Conservation (phyloP, 139 green algal species). For the Yamagishiella unicocca region DNA sequence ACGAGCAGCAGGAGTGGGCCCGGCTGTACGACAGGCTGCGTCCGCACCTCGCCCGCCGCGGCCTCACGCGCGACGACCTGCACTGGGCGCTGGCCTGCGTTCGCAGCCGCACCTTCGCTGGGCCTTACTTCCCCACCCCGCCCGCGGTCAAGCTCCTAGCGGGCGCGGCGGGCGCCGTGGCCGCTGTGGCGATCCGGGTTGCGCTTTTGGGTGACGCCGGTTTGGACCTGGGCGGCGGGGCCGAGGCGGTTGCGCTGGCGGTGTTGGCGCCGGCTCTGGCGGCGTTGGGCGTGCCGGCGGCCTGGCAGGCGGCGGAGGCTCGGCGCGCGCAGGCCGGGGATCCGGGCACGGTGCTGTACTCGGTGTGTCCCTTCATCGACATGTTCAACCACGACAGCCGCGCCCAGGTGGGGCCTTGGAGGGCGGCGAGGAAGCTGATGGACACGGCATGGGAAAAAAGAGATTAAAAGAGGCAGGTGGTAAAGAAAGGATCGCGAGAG, state of each 20-base stretch:
- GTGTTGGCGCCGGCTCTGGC: slow-evolving; percentile 3
- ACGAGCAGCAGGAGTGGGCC: slow-evolving; percentile 70
- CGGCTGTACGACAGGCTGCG: slow-evolving; percentile 53
- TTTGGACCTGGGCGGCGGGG: background rate
- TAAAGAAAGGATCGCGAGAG: no score
- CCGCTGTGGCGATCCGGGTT: background rate
- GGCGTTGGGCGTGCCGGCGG: background rate
- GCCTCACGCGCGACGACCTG: slow-evolving; percentile 49
- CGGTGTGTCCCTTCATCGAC: slow-evolving; percentile 51
- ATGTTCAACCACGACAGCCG: slow-evolving; percentile 51
- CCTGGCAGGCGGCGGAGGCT: slow-evolving; percentile 29
- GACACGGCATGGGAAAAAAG: no score
- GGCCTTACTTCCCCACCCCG: slow-evolving; percentile 70
- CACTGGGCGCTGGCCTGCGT: slow-evolving; percentile 77
- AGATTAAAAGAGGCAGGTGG: no score
- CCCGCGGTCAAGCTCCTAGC: slow-evolving; percentile 30
- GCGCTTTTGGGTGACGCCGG: no score
- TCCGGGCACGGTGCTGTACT: slow-evolving; percentile 31
- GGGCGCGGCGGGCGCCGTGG: background rate
- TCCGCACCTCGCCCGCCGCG: background rate
- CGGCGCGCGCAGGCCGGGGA: background rate
- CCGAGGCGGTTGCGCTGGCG: background rate
- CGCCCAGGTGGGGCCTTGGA: background rate
- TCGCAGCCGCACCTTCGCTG: slow-evolving; percentile 76
- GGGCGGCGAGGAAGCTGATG: no score